Percentiles rank a stretch among this genome's conserved stretches.
These are phyloP conservation scores for Penicillium sp. DNA, from an alignment of 2,329 filamentous ascomycete genomes.

Conservation along the genomic window DNA sequence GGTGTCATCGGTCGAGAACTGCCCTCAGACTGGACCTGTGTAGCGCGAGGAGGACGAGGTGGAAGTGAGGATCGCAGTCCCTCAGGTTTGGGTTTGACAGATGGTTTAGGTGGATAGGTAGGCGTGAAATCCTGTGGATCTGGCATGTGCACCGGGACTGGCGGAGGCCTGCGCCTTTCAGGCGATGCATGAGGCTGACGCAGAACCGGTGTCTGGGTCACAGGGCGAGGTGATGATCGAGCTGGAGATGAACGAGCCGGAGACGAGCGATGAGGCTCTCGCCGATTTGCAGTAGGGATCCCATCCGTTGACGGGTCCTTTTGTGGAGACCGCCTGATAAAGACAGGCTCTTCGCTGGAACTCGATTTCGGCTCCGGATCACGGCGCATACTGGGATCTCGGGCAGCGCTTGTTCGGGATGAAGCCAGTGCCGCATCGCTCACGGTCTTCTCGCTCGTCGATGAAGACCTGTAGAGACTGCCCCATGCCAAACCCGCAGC, in stretches of 20 bases:
- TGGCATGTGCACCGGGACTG: slow-evolving; percentile 14
- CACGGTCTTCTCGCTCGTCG: slow-evolving; percentile 24
- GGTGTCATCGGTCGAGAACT: slow-evolving; percentile 14
- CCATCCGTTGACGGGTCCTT: slow-evolving; percentile 9
- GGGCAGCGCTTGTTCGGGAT: slow-evolving; percentile 27
- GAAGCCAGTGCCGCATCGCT: slow-evolving; percentile 28
- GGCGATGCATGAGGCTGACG: slow-evolving; percentile 11
- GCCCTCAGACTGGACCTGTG: slow-evolving; percentile 24
- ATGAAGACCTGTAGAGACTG: slow-evolving; percentile 29
- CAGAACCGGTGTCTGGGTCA: slow-evolving; percentile 5
- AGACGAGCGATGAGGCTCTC: slow-evolving; percentile 18
- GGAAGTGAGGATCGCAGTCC: slow-evolving; percentile 26
- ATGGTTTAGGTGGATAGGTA: slow-evolving; percentile 25
- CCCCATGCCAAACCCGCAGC: slow-evolving; percentile 61
- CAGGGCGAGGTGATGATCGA: slow-evolving; percentile 12
- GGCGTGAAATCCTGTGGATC: slow-evolving; percentile 22
- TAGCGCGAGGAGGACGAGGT: slow-evolving; percentile 10
- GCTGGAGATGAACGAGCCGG: slow-evolving; percentile 13
- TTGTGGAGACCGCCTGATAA: slow-evolving; percentile 2
- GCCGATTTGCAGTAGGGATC: slow-evolving; percentile 21
- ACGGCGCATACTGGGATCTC: slow-evolving; percentile 25
- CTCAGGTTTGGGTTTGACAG: slow-evolving; percentile 38
- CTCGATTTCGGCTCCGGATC: slow-evolving; percentile 22
- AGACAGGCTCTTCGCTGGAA: slow-evolving; percentile 24
- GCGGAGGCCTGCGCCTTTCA: slow-evolving; percentile 15